Base-by-base conservation (phyloP, 1,139 yeast species). In the Kodamaea arcana region DNA sequence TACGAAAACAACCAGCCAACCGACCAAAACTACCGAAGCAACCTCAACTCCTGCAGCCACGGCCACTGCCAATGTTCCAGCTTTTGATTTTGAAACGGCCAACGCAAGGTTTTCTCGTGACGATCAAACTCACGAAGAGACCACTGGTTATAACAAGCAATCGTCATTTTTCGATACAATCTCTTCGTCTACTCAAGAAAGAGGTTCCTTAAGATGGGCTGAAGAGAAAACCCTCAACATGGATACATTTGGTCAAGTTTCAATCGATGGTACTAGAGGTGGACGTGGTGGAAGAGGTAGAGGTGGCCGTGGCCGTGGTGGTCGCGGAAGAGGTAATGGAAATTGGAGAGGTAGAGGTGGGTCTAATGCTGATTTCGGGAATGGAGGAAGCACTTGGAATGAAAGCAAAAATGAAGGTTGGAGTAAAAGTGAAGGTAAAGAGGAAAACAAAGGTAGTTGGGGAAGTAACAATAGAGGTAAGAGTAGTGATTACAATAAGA, bases 51-150 rank as follows among this genome's bases (percentile, higher is more conserved):
- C 15, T 12, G 17, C 15, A 5, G 28, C 28, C 14, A 82, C 73
- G 37, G 9, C 22, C 9, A 18, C 22, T 18, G 22, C 79, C 69
- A 47, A 40, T 13, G 35, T 50, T 28, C 58, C 55, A 16, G 73
- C 56, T 35, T 69, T 64, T 47, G 75, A 88, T 58, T 87, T 87
- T 52, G 85, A 74, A 48, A 32, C 52, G 40, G 41, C 56, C 37
- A 46, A 46, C 27, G 49, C 51, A 24, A 81, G 77, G 45, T 75
- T 76, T 48, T 52, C 55, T 21, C 65, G 59, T 42, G 74, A 70
- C 25, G 53, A 54, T 15, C 55, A 60, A 38, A 46, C 42, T 16
- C 37, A 37, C 26, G 48, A 46, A 8, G 54, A 51, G 25, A 40
- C 42, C 3, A 29, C 40, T 12, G 43, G 49, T 36, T 54, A 54